Evolutionary conservation across 1,139 yeast genomes (phyloP).

Genomic region (Magnusiomyces ingens): DNA sequence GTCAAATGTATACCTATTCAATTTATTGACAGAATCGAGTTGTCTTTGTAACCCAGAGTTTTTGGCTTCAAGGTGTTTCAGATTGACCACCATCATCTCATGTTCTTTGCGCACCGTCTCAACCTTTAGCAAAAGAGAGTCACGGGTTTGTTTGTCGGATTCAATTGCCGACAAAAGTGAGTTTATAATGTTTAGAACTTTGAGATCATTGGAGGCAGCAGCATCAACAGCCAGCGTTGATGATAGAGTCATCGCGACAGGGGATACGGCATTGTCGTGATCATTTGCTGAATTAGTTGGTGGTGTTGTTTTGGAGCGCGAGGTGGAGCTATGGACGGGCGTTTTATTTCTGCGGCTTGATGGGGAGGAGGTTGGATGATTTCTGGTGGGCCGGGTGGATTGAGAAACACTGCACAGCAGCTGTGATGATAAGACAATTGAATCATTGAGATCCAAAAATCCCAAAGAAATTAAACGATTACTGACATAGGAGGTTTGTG

Average conservation of each 20-base stretch:
- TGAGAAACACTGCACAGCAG: background rate
- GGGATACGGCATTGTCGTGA: too few relatives aligned
- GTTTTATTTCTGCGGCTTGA: background rate
- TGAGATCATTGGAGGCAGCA: background rate
- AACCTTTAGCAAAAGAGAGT: background rate
- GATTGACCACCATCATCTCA: background rate
- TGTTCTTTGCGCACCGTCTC: background rate
- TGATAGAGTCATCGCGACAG: background rate
- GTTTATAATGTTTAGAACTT: background rate
- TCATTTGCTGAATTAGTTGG: too few relatives aligned
- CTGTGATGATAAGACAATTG: background rate
- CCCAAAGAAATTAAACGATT: background rate
- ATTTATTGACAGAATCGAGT: background rate
- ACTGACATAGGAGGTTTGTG: background rate
- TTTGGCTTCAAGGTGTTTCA: background rate
- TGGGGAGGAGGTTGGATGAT: background rate
- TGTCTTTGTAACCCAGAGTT: background rate
- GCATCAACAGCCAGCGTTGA: background rate
- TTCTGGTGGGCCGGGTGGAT: background rate
- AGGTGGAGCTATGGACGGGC: too few relatives aligned
- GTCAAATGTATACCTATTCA: background rate
- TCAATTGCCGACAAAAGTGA: background rate
- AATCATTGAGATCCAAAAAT: background rate
- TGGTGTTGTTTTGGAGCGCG: too few relatives aligned
- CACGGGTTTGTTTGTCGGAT: background rate